A percentile compares a stretch with the other conserved stretches of the same genome.
Evolutionary conservation across 164 flowering plant genomes (phyloP).

Genomic region (Euptelea pleiosperma): DNA sequence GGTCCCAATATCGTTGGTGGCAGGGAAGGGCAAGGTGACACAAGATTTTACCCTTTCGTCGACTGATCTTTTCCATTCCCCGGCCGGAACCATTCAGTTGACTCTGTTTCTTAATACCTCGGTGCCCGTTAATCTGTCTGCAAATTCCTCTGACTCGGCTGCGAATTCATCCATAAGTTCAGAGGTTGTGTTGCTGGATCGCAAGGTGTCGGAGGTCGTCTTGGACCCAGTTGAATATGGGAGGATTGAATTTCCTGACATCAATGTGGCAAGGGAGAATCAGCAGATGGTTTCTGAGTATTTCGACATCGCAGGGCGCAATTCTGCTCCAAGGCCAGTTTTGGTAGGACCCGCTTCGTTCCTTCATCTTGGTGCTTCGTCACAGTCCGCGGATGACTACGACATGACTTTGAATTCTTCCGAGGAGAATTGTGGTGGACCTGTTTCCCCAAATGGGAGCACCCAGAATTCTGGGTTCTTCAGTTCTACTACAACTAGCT

Average conservation of each 20-base stretch:
- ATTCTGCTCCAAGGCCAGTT: constrained; percentile 23
- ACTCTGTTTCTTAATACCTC: constrained; percentile 44
- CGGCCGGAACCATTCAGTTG: constrained; percentile 72
- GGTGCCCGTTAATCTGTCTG: constrained; percentile 13
- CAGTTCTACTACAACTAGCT: constrained; percentile 59
- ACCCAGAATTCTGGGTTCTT: constrained; percentile 47
- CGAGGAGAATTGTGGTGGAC: constrained; percentile 32
- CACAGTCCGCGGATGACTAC: constrained; percentile 42
- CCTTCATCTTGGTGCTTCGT: constrained; percentile 60
- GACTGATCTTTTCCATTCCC: constrained; percentile 73
- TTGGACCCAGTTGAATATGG: constrained; percentile 57
- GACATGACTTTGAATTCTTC: constrained; percentile 56
- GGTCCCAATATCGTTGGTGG: constrained; percentile 61
- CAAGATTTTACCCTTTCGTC: constrained; percentile 77
- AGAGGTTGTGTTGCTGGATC: constrained; percentile 58
- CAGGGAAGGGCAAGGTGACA: constrained; percentile 56
- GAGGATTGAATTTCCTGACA: constrained; percentile 82
- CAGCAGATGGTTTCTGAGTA: constrained; percentile 75
- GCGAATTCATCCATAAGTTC: constrained; percentile 56
- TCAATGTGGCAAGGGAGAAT: constrained; percentile 55
- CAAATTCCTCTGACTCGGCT: constrained; percentile 18
- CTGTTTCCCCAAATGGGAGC: constrained; percentile 49
- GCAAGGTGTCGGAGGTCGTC: constrained; percentile 33
- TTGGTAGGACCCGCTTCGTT: constrained; percentile 41
- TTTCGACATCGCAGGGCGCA: constrained; percentile 30